Conservation (phyloP, 495 filamentous ascomycete species). For the Neurospora sp. region DNA sequence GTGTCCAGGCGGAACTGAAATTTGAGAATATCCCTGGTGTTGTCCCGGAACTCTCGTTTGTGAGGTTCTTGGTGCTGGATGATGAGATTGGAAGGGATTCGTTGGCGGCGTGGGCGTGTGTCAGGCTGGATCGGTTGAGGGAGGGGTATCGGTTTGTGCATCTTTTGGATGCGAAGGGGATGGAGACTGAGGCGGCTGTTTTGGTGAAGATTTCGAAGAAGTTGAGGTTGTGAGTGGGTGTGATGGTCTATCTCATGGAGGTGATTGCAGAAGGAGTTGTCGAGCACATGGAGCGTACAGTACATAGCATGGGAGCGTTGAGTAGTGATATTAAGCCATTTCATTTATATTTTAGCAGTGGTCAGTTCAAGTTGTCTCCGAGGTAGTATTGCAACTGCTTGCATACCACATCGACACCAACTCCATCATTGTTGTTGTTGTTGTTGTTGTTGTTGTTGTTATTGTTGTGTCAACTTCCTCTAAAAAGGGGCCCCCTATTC, state of each 20-base stretch:
- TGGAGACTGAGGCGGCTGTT: constrained; percentile 50
- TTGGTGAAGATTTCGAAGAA: constrained; percentile 59
- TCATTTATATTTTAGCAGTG: neutral
- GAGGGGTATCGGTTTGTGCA: constrained; percentile 68
- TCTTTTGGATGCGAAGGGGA: constrained; percentile 55
- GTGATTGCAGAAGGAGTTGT: neutral
- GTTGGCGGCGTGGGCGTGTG: constrained; percentile 78
- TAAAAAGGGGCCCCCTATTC: neutral
- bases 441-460: neutral
- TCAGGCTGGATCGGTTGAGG: constrained; percentile 69
- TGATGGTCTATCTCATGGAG: no score
- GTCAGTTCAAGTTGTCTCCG: neutral
- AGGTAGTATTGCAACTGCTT: neutral
- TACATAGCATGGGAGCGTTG: neutral
- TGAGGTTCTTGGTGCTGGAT: constrained; percentile 80
- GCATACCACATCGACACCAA: neutral
- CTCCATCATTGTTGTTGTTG: neutral
- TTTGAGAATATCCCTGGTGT: constrained; percentile 56
- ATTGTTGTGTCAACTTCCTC: neutral
- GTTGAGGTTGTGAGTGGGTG: constrained; percentile 18
- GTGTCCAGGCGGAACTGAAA: constrained; percentile 29
- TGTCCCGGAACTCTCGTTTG: constrained; percentile 69
- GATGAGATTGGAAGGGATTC: constrained; percentile 65
- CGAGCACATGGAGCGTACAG: neutral
- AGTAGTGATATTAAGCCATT: neutral